A percentile compares a stretch with the other conserved stretches of the same genome.
Conservation (phyloP, 1,284 basidiomycete species). For the Tilletia indica region DNA sequence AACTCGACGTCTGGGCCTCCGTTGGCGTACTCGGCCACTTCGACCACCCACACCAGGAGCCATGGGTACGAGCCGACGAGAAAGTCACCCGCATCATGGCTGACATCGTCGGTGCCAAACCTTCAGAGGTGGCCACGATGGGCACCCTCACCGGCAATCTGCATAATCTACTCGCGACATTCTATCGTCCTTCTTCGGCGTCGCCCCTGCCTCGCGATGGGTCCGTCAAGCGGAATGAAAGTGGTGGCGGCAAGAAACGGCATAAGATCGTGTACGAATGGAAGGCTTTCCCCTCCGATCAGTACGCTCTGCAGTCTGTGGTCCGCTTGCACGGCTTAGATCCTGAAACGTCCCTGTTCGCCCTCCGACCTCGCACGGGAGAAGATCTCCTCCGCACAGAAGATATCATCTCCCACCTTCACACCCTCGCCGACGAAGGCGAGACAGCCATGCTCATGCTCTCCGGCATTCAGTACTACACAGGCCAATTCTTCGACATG, state of each 20-base stretch:
- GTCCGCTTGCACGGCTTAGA: conserved; percentile 75
- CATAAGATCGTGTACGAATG: conserved; percentile 96
- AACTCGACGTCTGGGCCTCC: conserved; percentile 77
- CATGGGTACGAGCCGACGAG: conserved; percentile 80
- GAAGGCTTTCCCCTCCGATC: conserved; percentile 92
- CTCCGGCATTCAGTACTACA: conserved; percentile 76
- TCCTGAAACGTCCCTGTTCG: conserved; percentile 72
- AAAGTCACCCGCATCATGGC: conserved; percentile 74
- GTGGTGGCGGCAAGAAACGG: conserved; percentile 23
- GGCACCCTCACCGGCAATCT: conserved; percentile 90
- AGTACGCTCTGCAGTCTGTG: conserved; percentile 92
- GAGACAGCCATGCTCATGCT: conserved; percentile 49
- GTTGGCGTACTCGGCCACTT: conserved; percentile 88
- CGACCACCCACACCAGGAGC: conserved; percentile 75
- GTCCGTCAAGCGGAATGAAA: conserved; percentile 26
- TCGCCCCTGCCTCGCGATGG: conserved; percentile 27
- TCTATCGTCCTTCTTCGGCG: conserved; percentile 71
- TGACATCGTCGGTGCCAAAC: conserved; percentile 80
- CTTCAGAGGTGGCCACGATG: conserved; percentile 88
- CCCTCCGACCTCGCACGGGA: conserved; percentile 74
- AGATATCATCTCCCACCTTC: conserved; percentile 79
- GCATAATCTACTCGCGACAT: conserved; percentile 87
- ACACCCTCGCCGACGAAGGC: conserved; percentile 50
- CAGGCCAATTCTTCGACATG: conserved; percentile 93
- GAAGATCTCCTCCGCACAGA: conserved; percentile 84